Base-by-base conservation (phyloP, 2,329 filamentous ascomycete species). In the Colletotrichum liaoningense region DNA sequence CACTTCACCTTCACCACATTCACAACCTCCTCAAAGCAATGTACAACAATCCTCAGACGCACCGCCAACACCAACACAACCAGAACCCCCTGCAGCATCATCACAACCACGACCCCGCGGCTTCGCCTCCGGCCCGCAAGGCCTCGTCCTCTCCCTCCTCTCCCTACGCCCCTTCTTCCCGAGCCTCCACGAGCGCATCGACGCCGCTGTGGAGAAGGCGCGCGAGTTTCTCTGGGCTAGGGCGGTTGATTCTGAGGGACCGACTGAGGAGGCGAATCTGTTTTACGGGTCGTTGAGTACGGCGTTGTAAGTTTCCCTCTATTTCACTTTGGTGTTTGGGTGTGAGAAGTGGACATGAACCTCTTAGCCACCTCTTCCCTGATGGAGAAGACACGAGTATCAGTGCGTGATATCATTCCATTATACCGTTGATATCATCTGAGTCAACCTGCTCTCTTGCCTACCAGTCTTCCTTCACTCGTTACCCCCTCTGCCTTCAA, bases 241-340 rank as follows among this genome's bases (percentile, higher is more conserved):
- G 57, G 91, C 91, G 0, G 78, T 30, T n/a, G 22, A 26, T 19
- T 24, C 24, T 12, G 42, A 16, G 14, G 28, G 92, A 12, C 81
- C 93, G 74, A 90, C 85, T 12, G 93, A 93, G 75, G 88, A 91
- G 77, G 90, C 91, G 1, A 92, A 89, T 77, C 79, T 93, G 46
- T 93, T 91, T 77, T 91, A 93, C 77, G 89, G 91, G 0, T 89
- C 92, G 33, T 86, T 89, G 16, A 90, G 91, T 8, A 93, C 93
- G 77, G 89, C 90, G 19, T 81, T 93, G 77, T 89, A 86, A 69
- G 83, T 89, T 5, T 7, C 19, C 6, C 16, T 9, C 9, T 7
- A 19, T 19, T 49, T n/a, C 4, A 4, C 7, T 49, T 3, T n/a
- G 19, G 9, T n/a, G 19, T 49, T 9, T 49, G 42, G 2, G 8